Evolutionary conservation across 1,139 yeast species (phyloP).

Genomic region (Protomyces inundatus): DNA sequence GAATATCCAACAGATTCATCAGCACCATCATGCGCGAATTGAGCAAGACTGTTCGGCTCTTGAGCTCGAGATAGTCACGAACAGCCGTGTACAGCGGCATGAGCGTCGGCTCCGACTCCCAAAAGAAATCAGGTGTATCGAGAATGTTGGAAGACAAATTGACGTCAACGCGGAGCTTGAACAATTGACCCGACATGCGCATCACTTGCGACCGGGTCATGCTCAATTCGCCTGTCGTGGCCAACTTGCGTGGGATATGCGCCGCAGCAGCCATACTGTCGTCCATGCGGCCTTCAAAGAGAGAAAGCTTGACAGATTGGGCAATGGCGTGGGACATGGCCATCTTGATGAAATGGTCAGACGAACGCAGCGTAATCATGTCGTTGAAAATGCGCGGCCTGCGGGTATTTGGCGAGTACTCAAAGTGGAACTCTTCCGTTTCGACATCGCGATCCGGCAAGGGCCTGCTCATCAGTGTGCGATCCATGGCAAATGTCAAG

Average conservation of each 20-base stretch:
- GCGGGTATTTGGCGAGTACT: conserved; percentile 71
- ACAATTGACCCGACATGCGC: conserved; percentile 81
- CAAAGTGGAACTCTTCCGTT: conserved; percentile 90
- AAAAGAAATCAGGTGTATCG: conserved; percentile 92
- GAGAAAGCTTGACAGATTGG: conserved; percentile 83
- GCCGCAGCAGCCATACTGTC: conserved; percentile 67
- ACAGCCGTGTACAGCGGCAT: conserved; percentile 88
- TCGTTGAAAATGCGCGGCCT: conserved; percentile 91
- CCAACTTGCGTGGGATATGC: conserved; percentile 79
- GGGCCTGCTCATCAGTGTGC: conserved; percentile 58
- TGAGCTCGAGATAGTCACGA: conserved; percentile 87
- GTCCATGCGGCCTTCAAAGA: conserved; percentile 89
- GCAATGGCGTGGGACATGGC: conserved; percentile 96
- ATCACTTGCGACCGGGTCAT: conserved; percentile 65
- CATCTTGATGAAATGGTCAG: conserved; percentile 84
- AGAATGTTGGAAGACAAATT: conserved; percentile 82
- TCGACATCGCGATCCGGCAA: conserved; percentile 86
- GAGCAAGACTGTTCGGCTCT: conserved; percentile 84
- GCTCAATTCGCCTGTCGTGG: conserved; percentile 82
- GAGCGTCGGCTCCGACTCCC: conserved; percentile 93
- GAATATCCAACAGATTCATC: conserved; percentile 84
- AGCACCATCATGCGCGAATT: conserved; percentile 93
- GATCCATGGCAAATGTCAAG: conserved; percentile 64
- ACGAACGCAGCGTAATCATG: conserved; percentile 82
- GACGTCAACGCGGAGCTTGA: conserved; percentile 87